A percentile compares a stretch with the other conserved stretches of the same genome.
These are phyloP conservation scores for Globisporangium viniferum DNA, from an alignment of 352 stramenopile genomes.

Conservation along the genomic window DNA sequence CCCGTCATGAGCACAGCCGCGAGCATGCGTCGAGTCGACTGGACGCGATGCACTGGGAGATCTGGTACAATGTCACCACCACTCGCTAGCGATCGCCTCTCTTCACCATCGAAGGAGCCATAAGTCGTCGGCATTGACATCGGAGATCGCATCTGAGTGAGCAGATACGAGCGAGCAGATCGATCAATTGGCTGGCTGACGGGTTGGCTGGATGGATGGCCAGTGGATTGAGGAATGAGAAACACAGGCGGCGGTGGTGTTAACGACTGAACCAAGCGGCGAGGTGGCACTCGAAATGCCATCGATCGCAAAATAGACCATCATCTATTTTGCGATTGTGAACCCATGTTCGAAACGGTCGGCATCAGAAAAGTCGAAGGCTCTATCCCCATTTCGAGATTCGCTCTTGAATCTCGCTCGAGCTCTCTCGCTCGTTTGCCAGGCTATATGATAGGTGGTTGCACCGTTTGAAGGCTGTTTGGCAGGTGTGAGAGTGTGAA, in stretches of 20 bases:
- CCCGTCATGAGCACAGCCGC: neutral
- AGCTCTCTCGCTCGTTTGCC: neutral
- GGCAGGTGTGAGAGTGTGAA: neutral
- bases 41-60: neutral
- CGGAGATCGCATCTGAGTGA: neutral
- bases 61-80: neutral
- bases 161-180: neutral
- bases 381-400: neutral
- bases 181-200: neutral
- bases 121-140: neutral
- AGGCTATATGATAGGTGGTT: neutral
- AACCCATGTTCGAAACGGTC: neutral
- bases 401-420: neutral
- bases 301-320: neutral
- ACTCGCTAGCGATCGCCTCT: neutral
- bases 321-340: neutral
- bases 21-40: conserved; percentile 3
- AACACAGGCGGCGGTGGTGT: neutral
- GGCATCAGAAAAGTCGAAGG: neutral
- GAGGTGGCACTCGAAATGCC: neutral
- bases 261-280: neutral
- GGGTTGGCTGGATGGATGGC: neutral
- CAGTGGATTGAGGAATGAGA: neutral
- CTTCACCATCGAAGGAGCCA: neutral
- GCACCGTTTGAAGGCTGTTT: neutral